phyloP scores from a whole-genome alignment of 441 rosid species.

The Populus trichocarpa region DNA sequence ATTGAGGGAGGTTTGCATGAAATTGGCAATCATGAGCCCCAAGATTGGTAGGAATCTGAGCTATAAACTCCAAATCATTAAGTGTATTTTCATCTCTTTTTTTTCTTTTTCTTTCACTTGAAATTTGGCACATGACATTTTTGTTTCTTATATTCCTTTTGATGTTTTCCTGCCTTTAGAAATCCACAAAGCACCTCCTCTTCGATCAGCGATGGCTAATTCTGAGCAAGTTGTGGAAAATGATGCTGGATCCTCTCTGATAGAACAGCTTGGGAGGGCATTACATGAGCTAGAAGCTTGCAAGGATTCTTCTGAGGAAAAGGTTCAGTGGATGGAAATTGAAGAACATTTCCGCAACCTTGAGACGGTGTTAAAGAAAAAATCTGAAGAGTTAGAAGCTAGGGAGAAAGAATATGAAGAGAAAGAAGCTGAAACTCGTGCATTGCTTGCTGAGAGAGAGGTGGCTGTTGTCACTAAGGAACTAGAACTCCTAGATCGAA shows the following conservation, averaged over 20 bases:
- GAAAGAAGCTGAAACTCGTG: constrained; percentile 63
- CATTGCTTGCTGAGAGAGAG: constrained; percentile 53
- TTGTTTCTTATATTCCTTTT: not conserved
- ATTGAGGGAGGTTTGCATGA: not conserved
- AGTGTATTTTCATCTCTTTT: not conserved
- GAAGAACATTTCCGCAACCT: constrained; percentile 84
- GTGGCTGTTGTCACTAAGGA: constrained; percentile 71
- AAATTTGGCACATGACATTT: not conserved
- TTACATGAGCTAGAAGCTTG: constrained; percentile 74
- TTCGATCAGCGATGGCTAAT: constrained; percentile 23
- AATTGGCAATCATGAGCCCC: not conserved
- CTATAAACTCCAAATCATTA: not conserved
- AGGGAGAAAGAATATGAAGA: constrained; percentile 67
- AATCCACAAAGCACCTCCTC: constrained; percentile 3
- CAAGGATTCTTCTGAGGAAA: constrained; percentile 57
- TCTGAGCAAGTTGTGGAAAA: constrained; percentile 26
- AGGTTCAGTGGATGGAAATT: constrained; percentile 77
- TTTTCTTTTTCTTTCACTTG: not conserved
- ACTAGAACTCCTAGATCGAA: constrained; percentile 55
- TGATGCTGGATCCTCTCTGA: constrained; percentile 43
- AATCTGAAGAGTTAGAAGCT: constrained; percentile 75
- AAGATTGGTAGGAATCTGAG: not conserved
- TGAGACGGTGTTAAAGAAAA: constrained; percentile 66
- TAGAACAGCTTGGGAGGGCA: constrained; percentile 83
- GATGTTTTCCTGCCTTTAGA: constrained; percentile 13